Evolutionary conservation across 2,329 filamentous ascomycete species (phyloP).

Genomic region (Chaetomium sp.): DNA sequence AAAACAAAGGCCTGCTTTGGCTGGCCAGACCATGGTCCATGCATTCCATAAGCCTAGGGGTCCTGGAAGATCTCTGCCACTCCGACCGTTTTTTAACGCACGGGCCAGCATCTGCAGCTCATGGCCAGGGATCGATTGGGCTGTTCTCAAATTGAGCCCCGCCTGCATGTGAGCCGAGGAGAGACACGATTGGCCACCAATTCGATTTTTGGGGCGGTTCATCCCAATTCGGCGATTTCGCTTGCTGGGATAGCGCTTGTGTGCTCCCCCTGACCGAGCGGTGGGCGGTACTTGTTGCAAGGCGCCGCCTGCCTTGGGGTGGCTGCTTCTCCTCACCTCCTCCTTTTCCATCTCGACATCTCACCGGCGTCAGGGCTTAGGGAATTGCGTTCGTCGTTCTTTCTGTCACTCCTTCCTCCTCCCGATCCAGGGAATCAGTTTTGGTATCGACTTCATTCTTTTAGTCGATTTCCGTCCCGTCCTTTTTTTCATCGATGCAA

Average conservation of each 20-base stretch:
- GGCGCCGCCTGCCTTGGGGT: constrained; percentile 28
- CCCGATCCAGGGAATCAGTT: constrained; percentile 26
- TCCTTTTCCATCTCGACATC: constrained; percentile 36
- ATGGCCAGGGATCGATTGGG: constrained; percentile 14
- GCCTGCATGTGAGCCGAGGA: background rate
- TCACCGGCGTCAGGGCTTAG: constrained; percentile 34
- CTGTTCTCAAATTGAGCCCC: constrained; percentile 27
- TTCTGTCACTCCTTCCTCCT: constrained; percentile 41
- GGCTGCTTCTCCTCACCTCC: constrained; percentile 32
- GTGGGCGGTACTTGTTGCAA: constrained; percentile 29
- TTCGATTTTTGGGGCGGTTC: constrained; percentile 20
- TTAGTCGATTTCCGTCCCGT: constrained; percentile 52
- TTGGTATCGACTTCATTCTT: constrained; percentile 52
- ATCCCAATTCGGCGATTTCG: constrained; percentile 31
- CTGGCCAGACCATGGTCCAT: constrained; percentile 2
- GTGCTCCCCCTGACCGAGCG: constrained; percentile 30
- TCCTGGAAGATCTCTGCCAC: constrained; percentile 15
- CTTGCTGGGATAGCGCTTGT: constrained; percentile 26
- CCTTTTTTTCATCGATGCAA: constrained; percentile 47
- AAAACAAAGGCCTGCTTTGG: background rate
- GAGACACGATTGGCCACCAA: constrained; percentile 21
- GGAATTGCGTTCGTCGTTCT: constrained; percentile 42
- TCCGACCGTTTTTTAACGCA: constrained; percentile 5
- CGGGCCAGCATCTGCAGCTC: constrained; percentile 16
- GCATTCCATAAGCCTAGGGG: too few species aligned